Conservation (phyloP, 768 basidiomycete genomes). For the Imleria badia region DNA sequence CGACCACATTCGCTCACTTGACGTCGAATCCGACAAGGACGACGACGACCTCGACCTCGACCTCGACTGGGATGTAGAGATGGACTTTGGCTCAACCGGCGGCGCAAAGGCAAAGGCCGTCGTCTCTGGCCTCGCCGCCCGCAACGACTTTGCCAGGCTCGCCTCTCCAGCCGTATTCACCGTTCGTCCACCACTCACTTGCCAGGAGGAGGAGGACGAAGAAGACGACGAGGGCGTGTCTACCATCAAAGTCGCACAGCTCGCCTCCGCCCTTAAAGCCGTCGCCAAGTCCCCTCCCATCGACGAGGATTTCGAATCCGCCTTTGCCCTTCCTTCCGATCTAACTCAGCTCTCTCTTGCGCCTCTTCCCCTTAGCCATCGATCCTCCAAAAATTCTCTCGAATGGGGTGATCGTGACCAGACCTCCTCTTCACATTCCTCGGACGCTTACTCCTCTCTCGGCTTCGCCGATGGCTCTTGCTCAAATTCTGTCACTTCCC, state of each 20-base stretch:
- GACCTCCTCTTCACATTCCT: conserved; percentile 82
- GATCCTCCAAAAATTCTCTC: conserved; percentile 78
- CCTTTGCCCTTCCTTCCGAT: conserved; percentile 75
- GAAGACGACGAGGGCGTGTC: conserved; percentile 82
- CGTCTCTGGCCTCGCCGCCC: conserved; percentile 38
- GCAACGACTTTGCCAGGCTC: conserved; percentile 40
- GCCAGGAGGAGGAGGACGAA: conserved; percentile 50
- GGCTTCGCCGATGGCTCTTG: conserved; percentile 74
- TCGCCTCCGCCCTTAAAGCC: conserved; percentile 38
- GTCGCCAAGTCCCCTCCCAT: conserved; percentile 39
- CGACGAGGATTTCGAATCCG: conserved; percentile 80
- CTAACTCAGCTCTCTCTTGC: conserved; percentile 81
- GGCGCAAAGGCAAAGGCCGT: conserved; percentile 46
- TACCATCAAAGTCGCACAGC: conserved; percentile 72
- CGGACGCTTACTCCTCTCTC: conserved; percentile 79
- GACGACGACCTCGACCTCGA: conserved; percentile 31
- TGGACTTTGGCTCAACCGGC: conserved; percentile 62
- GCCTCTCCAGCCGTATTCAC: conserved; percentile 36
- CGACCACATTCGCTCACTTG: conserved; percentile 59
- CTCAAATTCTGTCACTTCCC: conserved; percentile 66
- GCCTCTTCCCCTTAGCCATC: conserved; percentile 71
- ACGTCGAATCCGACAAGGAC: conserved; percentile 61
- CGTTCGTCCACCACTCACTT: conserved; percentile 63
- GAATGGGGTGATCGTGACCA: conserved; percentile 87
- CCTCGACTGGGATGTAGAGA: conserved; percentile 81